A percentile compares a stretch with the other conserved stretches of the same genome.
phyloP scores from a whole-genome alignment of 305 asterid genomes.

The Solanum aculeatissimum region DNA sequence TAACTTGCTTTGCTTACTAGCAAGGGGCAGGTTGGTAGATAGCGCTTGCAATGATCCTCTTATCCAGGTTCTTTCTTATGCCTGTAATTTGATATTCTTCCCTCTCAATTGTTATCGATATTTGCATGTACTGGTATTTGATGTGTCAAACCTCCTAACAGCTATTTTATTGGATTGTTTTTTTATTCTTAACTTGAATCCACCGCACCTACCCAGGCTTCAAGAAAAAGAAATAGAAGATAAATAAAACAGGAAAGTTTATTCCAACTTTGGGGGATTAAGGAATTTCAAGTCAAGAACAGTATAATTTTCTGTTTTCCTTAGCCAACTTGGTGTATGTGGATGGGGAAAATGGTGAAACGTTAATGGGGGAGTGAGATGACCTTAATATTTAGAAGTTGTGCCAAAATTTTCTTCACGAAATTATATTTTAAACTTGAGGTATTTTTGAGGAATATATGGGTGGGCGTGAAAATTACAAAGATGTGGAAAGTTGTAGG shows the following conservation, averaged over 20 bases:
- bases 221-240: not conserved
- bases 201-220: not conserved
- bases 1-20: constrained; percentile 89
- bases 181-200: not conserved
- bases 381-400: not conserved
- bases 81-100: not conserved
- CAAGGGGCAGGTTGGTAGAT: constrained; percentile 86
- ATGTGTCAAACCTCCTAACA: not conserved
- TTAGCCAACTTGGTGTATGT: not conserved
- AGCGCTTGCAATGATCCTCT: constrained; percentile 79
- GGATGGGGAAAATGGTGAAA: not conserved
- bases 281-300: not conserved
- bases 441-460: not conserved
- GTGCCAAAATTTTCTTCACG: not conserved
- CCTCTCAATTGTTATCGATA: not conserved
- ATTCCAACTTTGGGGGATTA: not conserved
- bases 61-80: constrained; percentile 54
- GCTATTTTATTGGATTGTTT: not conserved
- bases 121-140: not conserved
- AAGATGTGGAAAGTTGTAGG: not conserved
- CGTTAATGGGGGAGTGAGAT: not conserved
- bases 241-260: not conserved
- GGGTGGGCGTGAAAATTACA: not conserved
- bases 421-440: not conserved
- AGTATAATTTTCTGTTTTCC: not conserved